phyloP scores from a whole-genome alignment of 2,329 filamentous ascomycete species.

The Xylariaceae sp. region DNA sequence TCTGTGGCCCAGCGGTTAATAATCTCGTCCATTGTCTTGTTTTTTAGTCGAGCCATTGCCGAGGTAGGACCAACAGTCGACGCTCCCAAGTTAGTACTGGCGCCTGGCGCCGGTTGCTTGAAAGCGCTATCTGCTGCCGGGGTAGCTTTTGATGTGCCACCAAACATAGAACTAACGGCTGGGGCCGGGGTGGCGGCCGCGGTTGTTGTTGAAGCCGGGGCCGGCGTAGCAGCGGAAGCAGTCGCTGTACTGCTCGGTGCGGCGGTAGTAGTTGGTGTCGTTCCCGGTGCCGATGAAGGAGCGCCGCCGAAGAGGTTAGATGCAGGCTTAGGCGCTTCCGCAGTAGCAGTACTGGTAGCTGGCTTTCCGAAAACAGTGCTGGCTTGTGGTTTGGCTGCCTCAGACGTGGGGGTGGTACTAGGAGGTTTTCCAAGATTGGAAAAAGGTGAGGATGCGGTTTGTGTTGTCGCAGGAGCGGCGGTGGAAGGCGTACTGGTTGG shows the following conservation, averaged over 20 bases:
- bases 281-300: conserved; percentile 26
- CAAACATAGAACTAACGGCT: conserved; percentile 33
- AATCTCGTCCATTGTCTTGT: conserved; percentile 99
- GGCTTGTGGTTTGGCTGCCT: conserved; percentile 34
- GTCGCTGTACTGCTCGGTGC: conserved; percentile 32
- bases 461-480: conserved; percentile 22
- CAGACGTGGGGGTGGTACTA: conserved; percentile 29
- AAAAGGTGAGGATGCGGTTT: conserved; percentile 25
- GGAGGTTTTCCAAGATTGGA: conserved; percentile 24
- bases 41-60: conserved; percentile 87
- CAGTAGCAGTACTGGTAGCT: conserved; percentile 26
- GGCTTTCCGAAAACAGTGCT: conserved; percentile 35
- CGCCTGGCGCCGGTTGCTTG: conserved; percentile 26
- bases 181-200: conserved; percentile 39
- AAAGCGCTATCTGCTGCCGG: conserved; percentile 36
- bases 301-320: conserved; percentile 34
- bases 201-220: conserved; percentile 28
- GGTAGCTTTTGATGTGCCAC: conserved; percentile 37
- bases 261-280: conserved; percentile 29
- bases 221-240: conserved; percentile 31
- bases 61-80: conserved; percentile 83
- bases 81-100: conserved; percentile 56
- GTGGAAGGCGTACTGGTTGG: conserved; percentile 20
- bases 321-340: conserved; percentile 35
- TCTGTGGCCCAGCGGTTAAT: conserved; percentile 96